Conservation (phyloP, 2,329 filamentous ascomycete genomes). For the Neonectria neomacrospora region DNA sequence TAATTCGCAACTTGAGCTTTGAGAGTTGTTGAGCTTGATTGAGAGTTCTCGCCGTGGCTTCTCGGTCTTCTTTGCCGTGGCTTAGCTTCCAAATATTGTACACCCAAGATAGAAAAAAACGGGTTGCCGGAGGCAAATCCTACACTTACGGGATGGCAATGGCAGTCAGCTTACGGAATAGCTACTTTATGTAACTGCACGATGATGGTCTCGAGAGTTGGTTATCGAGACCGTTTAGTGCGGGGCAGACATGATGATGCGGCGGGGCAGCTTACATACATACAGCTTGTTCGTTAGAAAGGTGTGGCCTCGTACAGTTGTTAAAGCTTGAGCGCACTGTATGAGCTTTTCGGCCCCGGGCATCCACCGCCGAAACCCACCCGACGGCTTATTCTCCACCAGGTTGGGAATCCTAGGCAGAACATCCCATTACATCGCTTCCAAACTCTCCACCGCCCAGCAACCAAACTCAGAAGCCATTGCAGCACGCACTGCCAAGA, state of each 20-base stretch:
- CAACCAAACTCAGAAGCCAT: not conserved
- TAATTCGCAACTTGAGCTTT: not conserved
- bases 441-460: not conserved
- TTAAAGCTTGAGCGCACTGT: not conserved
- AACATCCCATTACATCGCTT: conserved; percentile 1
- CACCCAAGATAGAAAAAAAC: not conserved
- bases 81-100: not conserved
- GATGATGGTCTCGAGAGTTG: not conserved
- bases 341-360: not conserved
- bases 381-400: conserved; percentile 4
- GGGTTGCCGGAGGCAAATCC: not conserved
- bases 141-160: not conserved
- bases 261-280: not conserved
- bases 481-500: not conserved
- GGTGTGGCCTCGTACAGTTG: not conserved
- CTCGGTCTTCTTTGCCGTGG: not conserved
- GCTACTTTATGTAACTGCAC: not conserved
- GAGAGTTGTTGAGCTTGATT: conserved; percentile 3
- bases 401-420: conserved; percentile 14
- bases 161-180: not conserved
- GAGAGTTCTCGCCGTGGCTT: not conserved
- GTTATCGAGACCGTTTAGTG: not conserved
- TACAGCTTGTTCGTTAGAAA: not conserved
- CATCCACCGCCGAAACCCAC: conserved; percentile 3
- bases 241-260: conserved; percentile 3